Percentiles rank a stretch among this genome's conserved stretches.
Evolutionary conservation across 805 yeast genomes (phyloP).

Genomic region (Monosporozyma siamensis): DNA sequence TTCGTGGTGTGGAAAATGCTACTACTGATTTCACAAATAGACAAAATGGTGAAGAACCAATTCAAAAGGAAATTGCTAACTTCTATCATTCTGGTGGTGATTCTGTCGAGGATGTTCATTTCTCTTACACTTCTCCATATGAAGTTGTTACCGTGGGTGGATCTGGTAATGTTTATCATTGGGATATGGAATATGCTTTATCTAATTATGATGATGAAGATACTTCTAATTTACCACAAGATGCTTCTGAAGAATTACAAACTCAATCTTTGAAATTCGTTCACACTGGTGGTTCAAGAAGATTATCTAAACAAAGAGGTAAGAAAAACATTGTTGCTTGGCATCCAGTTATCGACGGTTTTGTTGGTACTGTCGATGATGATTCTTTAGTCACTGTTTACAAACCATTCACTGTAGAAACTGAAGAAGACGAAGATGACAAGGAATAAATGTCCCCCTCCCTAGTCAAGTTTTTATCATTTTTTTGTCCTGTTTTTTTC

Average conservation of each 20-base stretch:
- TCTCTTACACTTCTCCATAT: conserved; percentile 18
- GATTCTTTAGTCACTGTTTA: conserved; percentile 25
- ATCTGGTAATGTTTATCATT: conserved; percentile 27
- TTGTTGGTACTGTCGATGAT: conserved; percentile 28
- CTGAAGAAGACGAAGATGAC: too few relatives aligned
- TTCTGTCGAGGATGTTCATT: conserved; percentile 19
- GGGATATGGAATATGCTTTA: conserved; percentile 30
- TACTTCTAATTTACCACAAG: conserved; percentile 27
- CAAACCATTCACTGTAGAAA: conserved; percentile 22
- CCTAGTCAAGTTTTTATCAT: too few relatives aligned
- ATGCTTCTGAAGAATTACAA: conserved; percentile 20
- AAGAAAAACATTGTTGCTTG: conserved; percentile 24
- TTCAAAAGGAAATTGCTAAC: conserved; percentile 20
- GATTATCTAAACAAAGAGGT: conserved; percentile 10
- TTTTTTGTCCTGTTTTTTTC: too few relatives aligned
- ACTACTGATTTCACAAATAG: conserved; percentile 18
- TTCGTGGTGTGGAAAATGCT: conserved; percentile 20
- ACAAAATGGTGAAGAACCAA: conserved; percentile 22
- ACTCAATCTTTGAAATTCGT: conserved; percentile 24
- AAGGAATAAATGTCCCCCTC: too few relatives aligned
- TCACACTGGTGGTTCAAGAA: conserved; percentile 24
- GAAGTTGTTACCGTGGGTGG: conserved; percentile 24
- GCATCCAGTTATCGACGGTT: conserved; percentile 26
- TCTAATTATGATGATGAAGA: conserved; percentile 39
- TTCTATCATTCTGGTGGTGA: conserved; percentile 27